Evolutionary conservation across 768 basidiomycete species (phyloP), one percentile per base, ranked within the genome.

Genomic region (Cystobasidium ongulense): DNA sequence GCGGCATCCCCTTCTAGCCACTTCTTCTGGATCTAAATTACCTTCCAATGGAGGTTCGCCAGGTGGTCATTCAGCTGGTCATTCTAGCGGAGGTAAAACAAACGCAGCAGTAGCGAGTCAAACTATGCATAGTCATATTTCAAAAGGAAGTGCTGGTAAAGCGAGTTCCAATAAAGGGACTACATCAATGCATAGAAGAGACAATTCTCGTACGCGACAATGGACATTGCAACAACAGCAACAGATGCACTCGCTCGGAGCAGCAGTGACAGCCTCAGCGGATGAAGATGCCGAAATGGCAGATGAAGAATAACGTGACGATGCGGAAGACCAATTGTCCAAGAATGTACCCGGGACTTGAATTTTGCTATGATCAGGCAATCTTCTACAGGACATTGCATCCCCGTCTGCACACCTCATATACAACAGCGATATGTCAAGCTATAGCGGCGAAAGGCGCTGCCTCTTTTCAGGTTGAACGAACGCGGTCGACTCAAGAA

Each of bases 151-250:
- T 59, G 25, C 57, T 59, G 57, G 57, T 11, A 29, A 27, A 31
- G 38, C 63, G 27, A 46, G 38, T 13, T 38, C 25, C 7, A 35
- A 4, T 18, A 64, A 64, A 36, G 38, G 38, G 18, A 64, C 5
- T 5, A 27, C 21, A 7, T 25, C 23, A n/a, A 27, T 36, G 21
- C 65, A 67, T 52, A 36, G 65, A 10, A 25, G 65, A 11, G 65
- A 67, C n/a, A 67, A 67, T 52, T 46, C 39, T 15, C 39, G 65
- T 8, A 67, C 65, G 10, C 7, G 65, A 31, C 43, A 67, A 50
- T 67, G 65, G 65, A 67, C 43, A 8, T 23, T 50, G n/a, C 43
- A 41, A 29, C 65, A 67, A 31, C 65, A 67, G 43, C 65, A 67
- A 50, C 41, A 31, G 21, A 29, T 50, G 15, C 31, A 33, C 1